These are phyloP conservation scores for Tothia fuscella DNA, from an alignment of 2,329 filamentous ascomycete species.

Conservation along the genomic window DNA sequence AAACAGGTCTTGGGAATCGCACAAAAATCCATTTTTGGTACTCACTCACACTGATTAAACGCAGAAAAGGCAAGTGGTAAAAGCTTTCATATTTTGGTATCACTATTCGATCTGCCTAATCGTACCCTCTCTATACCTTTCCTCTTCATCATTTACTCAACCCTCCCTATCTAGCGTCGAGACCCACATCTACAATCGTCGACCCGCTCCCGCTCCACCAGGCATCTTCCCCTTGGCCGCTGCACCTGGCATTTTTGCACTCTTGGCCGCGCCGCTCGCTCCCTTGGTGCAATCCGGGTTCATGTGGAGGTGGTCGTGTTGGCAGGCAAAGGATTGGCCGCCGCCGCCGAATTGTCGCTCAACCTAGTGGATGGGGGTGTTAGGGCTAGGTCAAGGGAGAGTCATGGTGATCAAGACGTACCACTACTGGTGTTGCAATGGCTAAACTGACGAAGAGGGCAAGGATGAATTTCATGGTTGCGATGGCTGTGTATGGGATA, in stretches of 20 bases:
- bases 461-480: constrained; percentile 1
- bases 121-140: too few relatives aligned
- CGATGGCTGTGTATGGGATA: too few relatives aligned
- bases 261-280: neutral
- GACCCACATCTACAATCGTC: too few relatives aligned
- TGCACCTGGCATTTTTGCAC: too few relatives aligned
- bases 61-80: too few relatives aligned
- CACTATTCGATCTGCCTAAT: too few relatives aligned
- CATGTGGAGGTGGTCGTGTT: constrained; percentile 5
- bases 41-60: too few relatives aligned
- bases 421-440: neutral
- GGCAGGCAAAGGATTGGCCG: constrained; percentile 5
- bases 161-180: too few relatives aligned
- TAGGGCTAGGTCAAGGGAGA: neutral
- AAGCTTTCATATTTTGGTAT: too few relatives aligned
- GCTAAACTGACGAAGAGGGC: neutral
- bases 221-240: neutral
- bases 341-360: constrained; percentile 4
- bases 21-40: too few relatives aligned
- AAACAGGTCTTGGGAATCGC: too few relatives aligned
- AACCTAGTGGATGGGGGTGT: neutral
- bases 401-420: neutral
- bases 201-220: neutral
- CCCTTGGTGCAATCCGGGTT: constrained; percentile 2
- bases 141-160: too few relatives aligned